These are phyloP conservation scores for Plasmodium vivax DNA, from an alignment of 169 alveolate species.

Conservation along the genomic window DNA sequence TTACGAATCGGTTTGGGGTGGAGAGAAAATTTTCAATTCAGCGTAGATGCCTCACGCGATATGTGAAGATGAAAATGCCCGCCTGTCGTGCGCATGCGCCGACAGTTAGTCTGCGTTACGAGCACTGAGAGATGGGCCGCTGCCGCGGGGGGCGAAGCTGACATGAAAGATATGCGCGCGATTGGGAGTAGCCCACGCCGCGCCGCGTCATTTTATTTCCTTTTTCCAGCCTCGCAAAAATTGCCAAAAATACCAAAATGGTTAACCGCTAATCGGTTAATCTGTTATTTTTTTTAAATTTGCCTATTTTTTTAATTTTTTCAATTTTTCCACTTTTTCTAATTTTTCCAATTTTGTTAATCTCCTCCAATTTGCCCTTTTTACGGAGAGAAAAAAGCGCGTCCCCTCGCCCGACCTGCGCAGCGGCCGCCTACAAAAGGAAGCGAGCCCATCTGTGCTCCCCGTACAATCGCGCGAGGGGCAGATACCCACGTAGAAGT, in stretches of 20 bases:
- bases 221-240: background rate
- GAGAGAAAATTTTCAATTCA: background rate
- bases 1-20: background rate
- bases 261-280: too few species aligned
- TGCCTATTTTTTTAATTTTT: background rate
- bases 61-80: background rate
- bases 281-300: background rate
- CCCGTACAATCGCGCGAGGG: background rate
- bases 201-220: background rate
- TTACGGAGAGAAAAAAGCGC: background rate
- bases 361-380: background rate
- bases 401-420: background rate
- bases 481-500: background rate
- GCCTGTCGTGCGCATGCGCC: background rate
- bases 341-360: too few species aligned
- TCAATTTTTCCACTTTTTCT: background rate
- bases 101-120: background rate
- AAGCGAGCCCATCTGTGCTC: background rate
- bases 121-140: background rate
- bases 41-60: background rate
- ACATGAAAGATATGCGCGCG: background rate
- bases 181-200: background rate
- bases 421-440: background rate
- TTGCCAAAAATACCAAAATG: background rate
- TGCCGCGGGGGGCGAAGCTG: background rate